phyloP scores from a whole-genome alignment of 2,329 filamentous ascomycete genomes.

The Pseudogymnoascus sp. region DNA sequence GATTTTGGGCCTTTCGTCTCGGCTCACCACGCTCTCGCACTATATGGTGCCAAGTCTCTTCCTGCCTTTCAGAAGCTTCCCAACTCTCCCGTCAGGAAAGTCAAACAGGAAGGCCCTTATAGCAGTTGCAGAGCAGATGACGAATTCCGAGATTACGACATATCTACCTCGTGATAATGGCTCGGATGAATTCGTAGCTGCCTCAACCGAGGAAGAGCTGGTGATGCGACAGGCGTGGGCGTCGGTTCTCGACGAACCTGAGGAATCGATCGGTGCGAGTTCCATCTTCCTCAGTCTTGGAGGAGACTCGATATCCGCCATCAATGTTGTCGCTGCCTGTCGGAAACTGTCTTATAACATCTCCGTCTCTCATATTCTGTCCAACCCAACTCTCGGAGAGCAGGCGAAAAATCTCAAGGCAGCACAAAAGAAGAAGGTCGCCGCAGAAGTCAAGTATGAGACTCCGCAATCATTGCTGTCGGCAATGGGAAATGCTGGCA shows the following conservation, averaged over 20 bases:
- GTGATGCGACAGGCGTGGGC: constrained; percentile 32
- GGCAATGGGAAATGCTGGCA: neutral
- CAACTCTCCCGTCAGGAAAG: neutral
- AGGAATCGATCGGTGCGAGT: constrained; percentile 24
- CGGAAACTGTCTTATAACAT: neutral
- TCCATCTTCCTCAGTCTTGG: constrained; percentile 34
- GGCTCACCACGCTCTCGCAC: neutral
- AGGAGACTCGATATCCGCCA: constrained; percentile 39
- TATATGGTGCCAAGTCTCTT: neutral
- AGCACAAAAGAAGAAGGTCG: neutral
- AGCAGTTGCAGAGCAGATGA: neutral
- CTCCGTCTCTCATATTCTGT: neutral
- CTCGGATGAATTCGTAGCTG: constrained; percentile 5
- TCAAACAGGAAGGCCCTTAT: neutral
- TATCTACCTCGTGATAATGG: neutral
- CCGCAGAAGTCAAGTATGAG: neutral
- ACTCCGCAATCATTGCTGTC: neutral
- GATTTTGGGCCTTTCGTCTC: neutral
- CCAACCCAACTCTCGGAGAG: constrained; percentile 1
- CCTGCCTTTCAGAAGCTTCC: neutral
- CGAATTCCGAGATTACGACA: neutral
- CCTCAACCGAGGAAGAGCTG: constrained; percentile 17
- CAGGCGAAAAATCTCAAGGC: constrained; percentile 7
- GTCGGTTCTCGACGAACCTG: constrained; percentile 32
- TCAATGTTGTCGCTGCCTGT: constrained; percentile 17